A percentile compares a stretch with the other conserved stretches of the same genome.
phyloP scores from a whole-genome alignment of 345 rosid species.

The Populus alba region DNA sequence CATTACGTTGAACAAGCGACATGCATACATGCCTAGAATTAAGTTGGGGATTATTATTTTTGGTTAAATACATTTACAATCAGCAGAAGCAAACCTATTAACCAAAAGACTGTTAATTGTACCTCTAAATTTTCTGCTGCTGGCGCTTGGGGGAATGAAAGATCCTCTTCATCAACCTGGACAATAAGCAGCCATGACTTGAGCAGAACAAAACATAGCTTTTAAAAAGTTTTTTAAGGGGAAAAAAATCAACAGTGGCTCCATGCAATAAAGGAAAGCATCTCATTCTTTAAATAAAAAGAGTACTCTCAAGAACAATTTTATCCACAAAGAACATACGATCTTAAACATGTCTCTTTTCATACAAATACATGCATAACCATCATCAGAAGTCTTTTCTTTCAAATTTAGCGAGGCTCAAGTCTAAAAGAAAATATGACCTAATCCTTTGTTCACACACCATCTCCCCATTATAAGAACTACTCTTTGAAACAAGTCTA shows the following conservation, averaged over 20 bases:
- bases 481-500: not conserved
- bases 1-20: not conserved
- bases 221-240: not conserved
- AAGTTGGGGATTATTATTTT: not conserved
- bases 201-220: constrained; percentile 7
- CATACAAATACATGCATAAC: not conserved
- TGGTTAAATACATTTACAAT: not conserved
- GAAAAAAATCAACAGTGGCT: not conserved
- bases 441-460: not conserved
- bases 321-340: not conserved
- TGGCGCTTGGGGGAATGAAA: constrained; percentile 48
- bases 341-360: not conserved
- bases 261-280: not conserved
- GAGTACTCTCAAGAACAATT: not conserved
- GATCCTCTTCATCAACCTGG: constrained; percentile 62
- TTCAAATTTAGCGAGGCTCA: not conserved
- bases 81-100: not conserved
- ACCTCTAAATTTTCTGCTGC: constrained; percentile 53
- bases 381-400: not conserved
- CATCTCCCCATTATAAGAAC: not conserved
- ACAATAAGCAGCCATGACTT: constrained; percentile 13
- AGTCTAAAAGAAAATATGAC: not conserved
- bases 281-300: not conserved
- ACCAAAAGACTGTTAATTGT: constrained; percentile 6
- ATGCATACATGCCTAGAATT: not conserved